Evolutionary conservation across 495 filamentous ascomycete species (phyloP), one percentile per base, ranked within the genome.

Genomic region (Chaetomium cochliodes): DNA sequence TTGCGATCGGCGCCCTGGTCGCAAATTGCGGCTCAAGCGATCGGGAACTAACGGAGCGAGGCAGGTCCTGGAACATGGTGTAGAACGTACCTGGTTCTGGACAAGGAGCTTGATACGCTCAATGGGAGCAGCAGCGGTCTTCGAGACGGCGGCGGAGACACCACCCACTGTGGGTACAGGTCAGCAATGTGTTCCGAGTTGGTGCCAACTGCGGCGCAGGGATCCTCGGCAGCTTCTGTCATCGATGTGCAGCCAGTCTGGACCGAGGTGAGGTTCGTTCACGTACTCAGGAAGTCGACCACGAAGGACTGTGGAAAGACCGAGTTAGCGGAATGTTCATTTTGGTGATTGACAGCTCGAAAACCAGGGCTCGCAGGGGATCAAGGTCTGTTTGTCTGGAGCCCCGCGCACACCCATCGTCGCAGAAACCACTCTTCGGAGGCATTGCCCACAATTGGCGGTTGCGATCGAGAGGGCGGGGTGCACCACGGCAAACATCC

Each of bases 41-140:
- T 5, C 46, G 25, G 28, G 3, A 28, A 54, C 46, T 47, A 58
- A 8, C 25, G 23, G 58, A 47, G 62, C 20, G 1, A 57, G 20
- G 37, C 30, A 46, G 33, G 33, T 37, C 33, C 9, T 37, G 33
- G 33, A 37, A 23, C 5, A 53, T 22, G 5, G 25, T 2, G 44
- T 41, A 30, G 18, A 37, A 81, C 91, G 66, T 87, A 97, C 93
- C 90, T 98, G 94, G 86, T 98, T 98, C 87, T 98, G 94, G 86
- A 98, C 96, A 74, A 98, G 91, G 77, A 98, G 94, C 92, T 98
- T 98, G 85, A 98, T 89, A 91, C 94, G 94, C 92, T 98, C 94
- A 75, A 98, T 98, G 82, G 94, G 94, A 83, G 94, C 94, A 80
- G 94, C 94, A 77, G 96, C 96, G 72, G 94, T 98, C 90, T 98